Conservation (phyloP, 1,284 basidiomycete genomes). For the Laetiporus sulphureus region DNA sequence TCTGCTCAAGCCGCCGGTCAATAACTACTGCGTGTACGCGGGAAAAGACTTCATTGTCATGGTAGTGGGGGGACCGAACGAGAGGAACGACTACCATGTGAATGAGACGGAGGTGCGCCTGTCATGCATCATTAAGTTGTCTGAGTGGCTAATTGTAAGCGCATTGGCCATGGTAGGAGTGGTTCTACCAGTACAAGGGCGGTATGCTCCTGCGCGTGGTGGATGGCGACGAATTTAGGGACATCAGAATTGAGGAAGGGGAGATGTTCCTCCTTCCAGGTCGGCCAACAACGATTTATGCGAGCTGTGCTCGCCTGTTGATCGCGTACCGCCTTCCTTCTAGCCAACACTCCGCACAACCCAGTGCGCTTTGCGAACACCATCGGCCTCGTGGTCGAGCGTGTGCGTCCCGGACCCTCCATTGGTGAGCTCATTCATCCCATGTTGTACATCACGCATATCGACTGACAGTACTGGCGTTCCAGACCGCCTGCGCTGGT, state of each 20-base stretch:
- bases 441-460: neutral
- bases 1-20: constrained; percentile 83
- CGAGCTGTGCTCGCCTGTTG: neutral
- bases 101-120: constrained; percentile 82
- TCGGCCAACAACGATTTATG: too few species aligned
- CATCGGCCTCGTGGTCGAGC: constrained; percentile 91
- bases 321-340: neutral
- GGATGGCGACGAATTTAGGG: constrained; percentile 81
- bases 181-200: constrained; percentile 95
- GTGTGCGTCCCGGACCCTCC: constrained; percentile 67
- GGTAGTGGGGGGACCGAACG: constrained; percentile 91
- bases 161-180: too few species aligned
- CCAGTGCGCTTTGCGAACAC: constrained; percentile 89
- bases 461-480: neutral
- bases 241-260: constrained; percentile 88
- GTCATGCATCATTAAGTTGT: too few species aligned
- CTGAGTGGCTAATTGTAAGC: too few species aligned
- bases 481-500: constrained; percentile 90
- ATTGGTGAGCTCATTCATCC: constrained; percentile 36
- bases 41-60: constrained; percentile 85
- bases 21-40: constrained; percentile 84
- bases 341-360: constrained; percentile 93
- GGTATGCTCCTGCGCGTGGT: constrained; percentile 86
- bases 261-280: constrained; percentile 95
- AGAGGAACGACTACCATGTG: constrained; percentile 87